phyloP scores from a whole-genome alignment of 2,329 filamentous ascomycete genomes.

The Hypoxylon sp. region DNA sequence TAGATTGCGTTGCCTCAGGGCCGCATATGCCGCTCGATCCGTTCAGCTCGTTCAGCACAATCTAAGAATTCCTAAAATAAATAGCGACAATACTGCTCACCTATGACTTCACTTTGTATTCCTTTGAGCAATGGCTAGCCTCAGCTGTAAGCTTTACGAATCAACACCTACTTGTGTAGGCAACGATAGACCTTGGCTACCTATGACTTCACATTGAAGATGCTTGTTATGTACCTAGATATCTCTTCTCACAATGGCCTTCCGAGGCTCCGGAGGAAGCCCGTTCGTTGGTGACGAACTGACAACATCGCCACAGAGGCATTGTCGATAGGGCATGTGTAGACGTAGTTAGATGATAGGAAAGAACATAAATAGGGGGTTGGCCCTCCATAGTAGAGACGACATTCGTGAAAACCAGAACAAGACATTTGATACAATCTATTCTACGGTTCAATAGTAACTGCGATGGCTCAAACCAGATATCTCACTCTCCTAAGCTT shows the following conservation, averaged over 20 bases:
- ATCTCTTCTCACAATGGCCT: constrained; percentile 1
- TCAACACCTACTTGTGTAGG: constrained; percentile 11
- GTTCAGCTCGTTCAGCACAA: constrained; percentile 18
- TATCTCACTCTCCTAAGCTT: constrained; percentile 11
- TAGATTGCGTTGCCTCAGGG: constrained; percentile 1
- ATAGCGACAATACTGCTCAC: not conserved
- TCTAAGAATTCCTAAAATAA: constrained; percentile 25
- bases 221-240: not conserved
- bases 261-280: not conserved
- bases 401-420: not conserved
- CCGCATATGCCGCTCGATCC: constrained; percentile 6
- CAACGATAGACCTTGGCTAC: constrained; percentile 21
- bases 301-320: not conserved
- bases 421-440: not conserved
- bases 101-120: constrained; percentile 17
- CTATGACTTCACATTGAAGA: constrained; percentile 26
- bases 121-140: not conserved
- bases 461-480: constrained; percentile 16
- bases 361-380: constrained; percentile 21
- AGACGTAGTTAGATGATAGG: not conserved
- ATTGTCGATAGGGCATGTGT: constrained; percentile 1
- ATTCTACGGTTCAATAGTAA: not conserved
- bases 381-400: not conserved
- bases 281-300: not conserved
- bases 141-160: constrained; percentile 6